Evolutionary conservation across 768 basidiomycete genomes (phyloP), one percentile per base, ranked within the genome.

Genomic region (Boletus rex-veris): DNA sequence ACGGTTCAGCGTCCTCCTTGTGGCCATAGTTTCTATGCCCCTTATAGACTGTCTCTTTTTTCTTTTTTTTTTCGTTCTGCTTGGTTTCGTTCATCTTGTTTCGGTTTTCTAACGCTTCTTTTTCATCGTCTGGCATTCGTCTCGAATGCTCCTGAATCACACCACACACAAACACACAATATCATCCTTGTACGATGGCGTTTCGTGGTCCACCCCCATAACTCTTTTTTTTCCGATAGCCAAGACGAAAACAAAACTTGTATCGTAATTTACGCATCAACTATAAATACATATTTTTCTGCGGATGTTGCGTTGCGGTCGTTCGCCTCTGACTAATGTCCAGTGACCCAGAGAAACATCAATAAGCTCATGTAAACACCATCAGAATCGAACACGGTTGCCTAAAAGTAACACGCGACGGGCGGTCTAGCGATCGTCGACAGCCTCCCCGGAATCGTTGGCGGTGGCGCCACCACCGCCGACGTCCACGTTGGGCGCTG

Each of bases 231-330:
- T 24, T 24, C n/a, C 33, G 38, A 49, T 57, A 58, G 51, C 47
- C 52, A 56, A 67, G 46, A 61, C 51, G 57, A 54, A 58, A 47
- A 37, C 9, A 26, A 26, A 37, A 11, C 46, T 18, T 71, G 67
- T 68, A 68, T 57, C 65, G 65, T 69, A 71, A 61, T 55, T 58
- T 69, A 69, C 60, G 52, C 48, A 63, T 69, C 64, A 69, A 69
- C 67, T 69, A 69, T 69, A 64, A 66, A 66, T 64, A 64, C 14
- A 16, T 36, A 28, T 36, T 57, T 56, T 21, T 30, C 59, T 52
- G 52, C 56, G 33, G 33, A 35, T 35, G 31, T 24, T 24, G 31
- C 12, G 31, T 24, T 24, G 31, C 12, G 31, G 10, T 4, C 31
- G 31, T 33, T 10, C 31, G 24, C 24, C 4, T 24, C 21, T 24